These are phyloP conservation scores for Groenewaldozyma tartarivorans DNA, from an alignment of 805 yeast species.

Conservation along the genomic window DNA sequence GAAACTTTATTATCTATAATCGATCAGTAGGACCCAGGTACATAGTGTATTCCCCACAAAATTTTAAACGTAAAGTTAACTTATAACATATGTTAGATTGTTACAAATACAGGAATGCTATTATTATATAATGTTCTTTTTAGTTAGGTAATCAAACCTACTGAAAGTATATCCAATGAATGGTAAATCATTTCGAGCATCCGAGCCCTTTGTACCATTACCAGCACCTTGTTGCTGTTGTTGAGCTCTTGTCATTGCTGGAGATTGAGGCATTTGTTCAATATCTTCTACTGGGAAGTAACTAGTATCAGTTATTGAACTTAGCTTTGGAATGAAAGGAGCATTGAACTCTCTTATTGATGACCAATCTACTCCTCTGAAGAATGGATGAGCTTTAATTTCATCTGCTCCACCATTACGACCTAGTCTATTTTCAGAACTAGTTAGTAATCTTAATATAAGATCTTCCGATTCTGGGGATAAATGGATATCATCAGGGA, in stretches of 20 bases:
- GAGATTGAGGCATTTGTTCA: constrained; percentile 89
- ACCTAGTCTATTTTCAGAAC: constrained; percentile 73
- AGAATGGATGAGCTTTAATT: constrained; percentile 82
- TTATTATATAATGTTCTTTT: constrained; percentile 29
- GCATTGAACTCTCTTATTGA: constrained; percentile 81
- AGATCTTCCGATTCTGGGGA: constrained; percentile 85
- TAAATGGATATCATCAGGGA: constrained; percentile 87
- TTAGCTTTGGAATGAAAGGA: constrained; percentile 85
- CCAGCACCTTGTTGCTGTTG: constrained; percentile 54
- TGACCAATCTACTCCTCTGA: constrained; percentile 94
- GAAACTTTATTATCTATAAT: no score
- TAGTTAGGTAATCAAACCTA: constrained; percentile 82
- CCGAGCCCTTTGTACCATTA: constrained; percentile 32
- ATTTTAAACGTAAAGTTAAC: no score
- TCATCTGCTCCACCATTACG: constrained; percentile 88
- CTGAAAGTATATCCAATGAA: constrained; percentile 96
- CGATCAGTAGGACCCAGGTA: no score
- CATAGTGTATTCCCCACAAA: no score
- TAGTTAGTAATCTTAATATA: constrained; percentile 65
- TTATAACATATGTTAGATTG: no score
- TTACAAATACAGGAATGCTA: no score
- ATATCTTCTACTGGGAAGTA: constrained; percentile 97
- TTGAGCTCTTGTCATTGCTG: constrained; percentile 32
- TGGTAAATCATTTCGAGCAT: constrained; percentile 79
- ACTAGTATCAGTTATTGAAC: constrained; percentile 89